Base-by-base conservation (phyloP, 2,329 filamentous ascomycete genomes). In the Fusarium vanettenii region DNA sequence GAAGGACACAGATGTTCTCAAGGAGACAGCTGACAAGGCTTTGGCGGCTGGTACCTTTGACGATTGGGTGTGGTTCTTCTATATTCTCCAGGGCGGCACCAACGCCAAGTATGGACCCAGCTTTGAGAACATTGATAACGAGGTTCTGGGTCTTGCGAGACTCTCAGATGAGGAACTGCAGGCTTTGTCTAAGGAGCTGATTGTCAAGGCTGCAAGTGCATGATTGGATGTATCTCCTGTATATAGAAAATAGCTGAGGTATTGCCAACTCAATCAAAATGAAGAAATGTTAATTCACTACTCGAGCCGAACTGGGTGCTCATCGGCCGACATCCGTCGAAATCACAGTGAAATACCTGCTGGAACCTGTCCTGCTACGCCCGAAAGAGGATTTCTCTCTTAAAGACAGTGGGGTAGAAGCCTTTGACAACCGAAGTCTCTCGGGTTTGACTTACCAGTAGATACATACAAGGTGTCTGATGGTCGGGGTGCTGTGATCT, bases 61-160 rank as follows among this genome's bases (percentile, higher is more conserved):
- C 6, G 48, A 20, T 22, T 64, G 62, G 62, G 62, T 64, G n/a
- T 64, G 62, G 62, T n/a, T 64, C 62, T 41, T 41, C 33, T 64
- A 64, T 10, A 45, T 64, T 43, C 33, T 64, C 22, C 61, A 64
- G 61, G 61, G 61, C 33, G 61, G 48, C 22, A 64, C 61, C n/a
- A 64, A 64, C 48, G 48, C 35, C 25, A 56, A 56, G 48, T 64
- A 64, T 27, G 61, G 61, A 6, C 61, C 61, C 25, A 55, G 45
- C 27, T 64, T 64, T 55, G 61, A 64, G 18, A 64, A 56, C 6
- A n/a, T 57, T 43, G 61, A 57, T n/a, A 64, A 64, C 45, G 33
- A 64, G 41, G 13, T 56, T 27, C 25, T 64, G 31, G 61, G 61
- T 5, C 61, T 64, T 37, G 22, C 48, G 11, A 64, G 48, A 22